A percentile compares a stretch with the other conserved stretches of the same genome.
phyloP scores from a whole-genome alignment of 768 basidiomycete genomes.

The Boletus reticulatus region DNA sequence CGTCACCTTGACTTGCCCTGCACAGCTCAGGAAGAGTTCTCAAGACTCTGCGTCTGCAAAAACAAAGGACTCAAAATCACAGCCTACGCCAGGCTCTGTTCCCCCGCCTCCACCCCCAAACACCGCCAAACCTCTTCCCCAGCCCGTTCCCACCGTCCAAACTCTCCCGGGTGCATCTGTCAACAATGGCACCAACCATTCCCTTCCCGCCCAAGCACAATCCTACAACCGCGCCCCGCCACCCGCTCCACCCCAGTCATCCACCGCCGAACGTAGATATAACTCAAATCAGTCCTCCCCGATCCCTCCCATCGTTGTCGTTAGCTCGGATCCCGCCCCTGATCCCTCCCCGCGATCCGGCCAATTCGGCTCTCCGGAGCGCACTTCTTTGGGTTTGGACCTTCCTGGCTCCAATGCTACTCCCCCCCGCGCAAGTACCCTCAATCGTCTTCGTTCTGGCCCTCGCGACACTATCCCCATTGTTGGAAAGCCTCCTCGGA shows the following conservation, averaged over 20 bases:
- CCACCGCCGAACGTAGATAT: slow-evolving; percentile 61
- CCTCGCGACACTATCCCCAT: slow-evolving; percentile 98
- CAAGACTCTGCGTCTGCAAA: slow-evolving; percentile 65
- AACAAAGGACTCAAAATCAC: slow-evolving; percentile 60
- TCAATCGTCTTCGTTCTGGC: slow-evolving; percentile 73
- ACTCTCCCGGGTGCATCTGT: slow-evolving; percentile 36
- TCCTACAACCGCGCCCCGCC: slow-evolving; percentile 44
- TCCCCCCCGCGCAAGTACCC: slow-evolving; percentile 64
- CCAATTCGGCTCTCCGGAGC: slow-evolving; percentile 46
- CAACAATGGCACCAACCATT: slow-evolving; percentile 38
- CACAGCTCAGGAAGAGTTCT: slow-evolving; percentile 68
- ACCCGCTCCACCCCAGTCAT: slow-evolving; percentile 36
- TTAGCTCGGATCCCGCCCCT: slow-evolving; percentile 64
- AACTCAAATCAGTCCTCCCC: slow-evolving; percentile 40
- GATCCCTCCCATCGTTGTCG: slow-evolving; percentile 83
- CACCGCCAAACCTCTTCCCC: slow-evolving; percentile 63
- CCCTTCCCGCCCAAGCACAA: slow-evolving; percentile 39
- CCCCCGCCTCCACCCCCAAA: slow-evolving; percentile 65
- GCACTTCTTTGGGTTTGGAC: slow-evolving; percentile 48
- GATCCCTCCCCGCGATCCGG: slow-evolving; percentile 44
- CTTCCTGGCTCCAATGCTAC: slow-evolving; percentile 42
- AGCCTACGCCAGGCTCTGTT: slow-evolving; percentile 36
- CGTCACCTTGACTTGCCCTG: slow-evolving; percentile 21
- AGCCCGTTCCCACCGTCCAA: slow-evolving; percentile 40
- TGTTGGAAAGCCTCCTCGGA: slow-evolving; percentile 93